Percentiles rank a stretch among this genome's conserved stretches.
Evolutionary conservation across 208 protist species (phyloP).

Genomic region (Acanthamoeba royreba): DNA sequence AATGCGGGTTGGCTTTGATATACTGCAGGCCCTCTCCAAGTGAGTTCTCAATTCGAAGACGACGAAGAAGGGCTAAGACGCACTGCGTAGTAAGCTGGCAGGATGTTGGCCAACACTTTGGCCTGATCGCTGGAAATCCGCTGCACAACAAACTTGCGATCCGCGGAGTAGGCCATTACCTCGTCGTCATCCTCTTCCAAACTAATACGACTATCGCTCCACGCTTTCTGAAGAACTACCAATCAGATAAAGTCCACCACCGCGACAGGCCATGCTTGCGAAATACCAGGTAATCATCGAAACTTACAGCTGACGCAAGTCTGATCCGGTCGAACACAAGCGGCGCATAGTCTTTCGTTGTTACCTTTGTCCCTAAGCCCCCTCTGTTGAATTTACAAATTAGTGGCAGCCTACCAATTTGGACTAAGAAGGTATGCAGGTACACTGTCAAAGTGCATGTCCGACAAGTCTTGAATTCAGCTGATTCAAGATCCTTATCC

Average conservation of each 20-base stretch:
- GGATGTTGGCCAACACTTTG: not conserved
- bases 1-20: not conserved
- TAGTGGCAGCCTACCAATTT: no score
- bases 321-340: not conserved
- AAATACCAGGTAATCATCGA: not conserved
- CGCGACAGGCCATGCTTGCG: no score
- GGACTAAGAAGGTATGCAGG: no score
- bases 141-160: not conserved
- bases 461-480: not conserved
- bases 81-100: not conserved
- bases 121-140: not conserved
- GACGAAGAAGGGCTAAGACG: not conserved
- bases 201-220: not conserved
- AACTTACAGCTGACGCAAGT: not conserved
- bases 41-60: not conserved
- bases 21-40: not conserved
- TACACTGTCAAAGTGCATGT: not conserved
- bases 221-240: constrained; percentile 35
- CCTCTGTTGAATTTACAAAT: no score
- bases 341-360: not conserved
- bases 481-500: not conserved
- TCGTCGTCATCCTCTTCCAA: not conserved
- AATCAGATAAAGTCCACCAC: no score
- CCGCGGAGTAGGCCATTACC: not conserved
- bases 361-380: not conserved